phyloP scores from a whole-genome alignment of 176 grass and related monocot genomes.

The Musa schizocarpa region DNA sequence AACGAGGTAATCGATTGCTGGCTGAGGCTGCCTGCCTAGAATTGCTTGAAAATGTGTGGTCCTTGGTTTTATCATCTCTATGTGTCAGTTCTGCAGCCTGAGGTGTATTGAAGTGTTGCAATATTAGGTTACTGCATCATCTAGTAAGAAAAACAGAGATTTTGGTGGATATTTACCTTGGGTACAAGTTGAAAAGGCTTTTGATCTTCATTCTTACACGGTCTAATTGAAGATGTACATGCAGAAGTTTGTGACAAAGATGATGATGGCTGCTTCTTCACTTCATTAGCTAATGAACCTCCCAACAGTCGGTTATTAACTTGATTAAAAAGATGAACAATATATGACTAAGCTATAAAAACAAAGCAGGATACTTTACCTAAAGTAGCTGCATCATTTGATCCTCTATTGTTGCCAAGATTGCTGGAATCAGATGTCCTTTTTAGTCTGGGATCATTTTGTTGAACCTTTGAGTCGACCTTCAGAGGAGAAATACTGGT shows the following conservation, averaged over 20 bases:
- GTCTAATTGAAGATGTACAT: slow-evolving; percentile 27
- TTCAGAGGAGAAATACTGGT: slow-evolving; percentile 28
- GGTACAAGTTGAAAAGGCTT: slow-evolving; percentile 6
- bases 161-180: slow-evolving; percentile 9
- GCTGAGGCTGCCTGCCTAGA: slow-evolving; percentile 31
- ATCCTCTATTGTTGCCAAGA: slow-evolving; percentile 31
- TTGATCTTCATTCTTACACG: slow-evolving; percentile 16
- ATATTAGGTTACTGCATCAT: slow-evolving; percentile 39
- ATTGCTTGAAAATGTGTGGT: slow-evolving; percentile 13
- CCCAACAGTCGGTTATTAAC: neutral
- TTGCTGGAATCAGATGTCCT: slow-evolving; percentile 25
- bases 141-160: slow-evolving; percentile 17
- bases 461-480: slow-evolving; percentile 28
- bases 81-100: slow-evolving; percentile 28
- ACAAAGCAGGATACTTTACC: slow-evolving; percentile 20
- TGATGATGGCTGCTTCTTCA: slow-evolving; percentile 41
- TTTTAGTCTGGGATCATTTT: slow-evolving; percentile 27
- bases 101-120: slow-evolving; percentile 25
- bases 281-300: slow-evolving; percentile 43
- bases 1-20: slow-evolving; percentile 25
- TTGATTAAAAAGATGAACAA: slow-evolving; percentile 4
- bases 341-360: neutral
- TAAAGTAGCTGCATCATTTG: slow-evolving; percentile 27
- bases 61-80: slow-evolving; percentile 39
- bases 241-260: slow-evolving; percentile 24